A percentile compares a stretch with the other conserved stretches of the same genome.
Evolutionary conservation across 805 yeast species (phyloP).

Genomic region (Martiniozyma abietophila): DNA sequence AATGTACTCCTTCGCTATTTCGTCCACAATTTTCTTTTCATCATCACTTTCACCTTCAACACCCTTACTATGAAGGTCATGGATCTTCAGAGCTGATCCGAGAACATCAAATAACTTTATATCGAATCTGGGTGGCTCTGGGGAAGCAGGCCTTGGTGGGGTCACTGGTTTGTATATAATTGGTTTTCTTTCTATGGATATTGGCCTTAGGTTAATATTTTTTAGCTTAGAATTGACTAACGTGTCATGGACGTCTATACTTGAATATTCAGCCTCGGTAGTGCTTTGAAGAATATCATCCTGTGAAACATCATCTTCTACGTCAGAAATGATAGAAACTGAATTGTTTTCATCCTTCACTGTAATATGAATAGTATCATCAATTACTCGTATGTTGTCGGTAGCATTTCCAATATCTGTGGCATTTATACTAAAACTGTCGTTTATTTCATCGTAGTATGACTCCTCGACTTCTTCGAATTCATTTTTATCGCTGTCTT

Average conservation of each 20-base stretch:
- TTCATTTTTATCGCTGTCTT: conserved; percentile 1
- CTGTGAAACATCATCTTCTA: not conserved
- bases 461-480: conserved; percentile 1
- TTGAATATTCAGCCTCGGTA: too few species aligned
- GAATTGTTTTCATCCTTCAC: not conserved
- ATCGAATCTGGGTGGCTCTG: conserved; percentile 22
- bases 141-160: conserved; percentile 17
- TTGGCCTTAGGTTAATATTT: conserved; percentile 1
- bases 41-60: conserved; percentile 9
- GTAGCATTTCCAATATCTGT: not conserved
- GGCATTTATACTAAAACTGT: not conserved
- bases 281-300: too few species aligned
- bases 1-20: conserved; percentile 2
- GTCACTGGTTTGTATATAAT: conserved; percentile 9
- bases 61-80: conserved; percentile 7
- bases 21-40: conserved; percentile 5
- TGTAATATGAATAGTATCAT: not conserved
- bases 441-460: not conserved
- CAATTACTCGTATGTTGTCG: not conserved
- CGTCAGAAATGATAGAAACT: not conserved
- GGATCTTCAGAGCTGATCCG: conserved; percentile 6
- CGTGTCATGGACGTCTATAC: not conserved
- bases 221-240: not conserved
- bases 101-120: conserved; percentile 7
- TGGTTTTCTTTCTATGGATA: not conserved